Evolutionary conservation across 2,329 filamentous ascomycete genomes (phyloP).

Genomic region (Pseudogymnoascus sp.): DNA sequence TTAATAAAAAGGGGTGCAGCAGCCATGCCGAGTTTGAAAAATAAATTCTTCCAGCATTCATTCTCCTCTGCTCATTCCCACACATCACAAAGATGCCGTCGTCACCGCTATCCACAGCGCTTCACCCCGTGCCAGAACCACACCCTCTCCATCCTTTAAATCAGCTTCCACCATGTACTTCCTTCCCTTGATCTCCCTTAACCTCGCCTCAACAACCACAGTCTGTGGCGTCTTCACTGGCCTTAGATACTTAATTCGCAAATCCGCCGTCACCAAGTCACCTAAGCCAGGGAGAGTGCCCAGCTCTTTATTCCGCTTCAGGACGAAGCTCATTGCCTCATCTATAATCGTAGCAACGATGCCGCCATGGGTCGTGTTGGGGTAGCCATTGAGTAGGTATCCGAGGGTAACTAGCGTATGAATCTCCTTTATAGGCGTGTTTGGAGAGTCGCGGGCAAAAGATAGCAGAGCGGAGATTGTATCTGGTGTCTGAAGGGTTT

Average conservation of each 20-base stretch:
- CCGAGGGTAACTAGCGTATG: slow-evolving; percentile 34
- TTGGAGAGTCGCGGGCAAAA: slow-evolving; percentile 17
- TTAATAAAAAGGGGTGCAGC: too few relatives aligned
- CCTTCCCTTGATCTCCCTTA: slow-evolving; percentile 41
- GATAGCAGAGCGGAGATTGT: slow-evolving; percentile 25
- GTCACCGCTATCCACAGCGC: slow-evolving; percentile 39
- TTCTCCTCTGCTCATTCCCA: neutral
- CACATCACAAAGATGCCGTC: slow-evolving; percentile 12
- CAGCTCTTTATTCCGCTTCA: slow-evolving; percentile 29
- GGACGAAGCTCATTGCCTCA: slow-evolving; percentile 45
- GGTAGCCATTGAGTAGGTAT: slow-evolving; percentile 44
- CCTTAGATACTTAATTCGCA: slow-evolving; percentile 46
- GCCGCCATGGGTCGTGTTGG: slow-evolving; percentile 47
- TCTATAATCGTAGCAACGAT: slow-evolving; percentile 50
- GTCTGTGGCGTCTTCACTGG: slow-evolving; percentile 43
- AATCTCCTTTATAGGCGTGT: slow-evolving; percentile 15
- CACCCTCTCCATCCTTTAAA: slow-evolving; percentile 41
- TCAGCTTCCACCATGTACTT: slow-evolving; percentile 43
- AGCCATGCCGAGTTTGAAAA: too few relatives aligned
- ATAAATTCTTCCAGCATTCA: neutral
- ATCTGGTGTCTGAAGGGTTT: slow-evolving; percentile 23
- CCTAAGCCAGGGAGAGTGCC: slow-evolving; percentile 18
- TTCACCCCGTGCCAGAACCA: slow-evolving; percentile 42
- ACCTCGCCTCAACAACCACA: slow-evolving; percentile 38
- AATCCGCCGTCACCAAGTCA: slow-evolving; percentile 40